Evolutionary conservation across 371 early-diverging fungal species (phyloP), one percentile per base, ranked within the genome.

Genomic region (Lichtheimia ramosa): DNA sequence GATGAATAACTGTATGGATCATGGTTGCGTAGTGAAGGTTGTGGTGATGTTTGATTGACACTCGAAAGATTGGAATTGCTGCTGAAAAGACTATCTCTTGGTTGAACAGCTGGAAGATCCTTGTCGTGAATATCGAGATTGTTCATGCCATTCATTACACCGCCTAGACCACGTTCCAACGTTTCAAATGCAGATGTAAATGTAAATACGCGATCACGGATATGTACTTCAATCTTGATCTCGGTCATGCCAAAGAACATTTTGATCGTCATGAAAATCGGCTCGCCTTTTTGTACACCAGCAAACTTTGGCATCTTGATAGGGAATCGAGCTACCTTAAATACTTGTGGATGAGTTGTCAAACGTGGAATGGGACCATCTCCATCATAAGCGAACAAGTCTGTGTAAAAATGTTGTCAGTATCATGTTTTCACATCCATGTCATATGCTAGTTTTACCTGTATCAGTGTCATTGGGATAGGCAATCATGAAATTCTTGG

Each of bases 401-500:
- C 79, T 78, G 57, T 42, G 34, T 24, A 54, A 41, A 50, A 40
- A 6, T 39, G 10, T 16, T 51, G 16, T 53, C 34, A 53, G 25
- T 12, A 53, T 39, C n/a, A 5, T 5, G 25, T 53, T 15, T 51
- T 23, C 21, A 25, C 10, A 87, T 79, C 15, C 0, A 24, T 50
- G 43, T 5, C 15, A 18, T 5, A 25, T 27, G 25, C 25, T 25
- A 25, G 3, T 25, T 5, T 59, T 68, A 78, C 78, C 79, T 58
- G 79, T 71, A 54, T 79, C 79, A 16, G 79, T 79, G 48, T 79
- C 79, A 39, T 79, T 79, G 14, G 79, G 79, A 65, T 79, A 79
- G 15, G 75, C 74, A 58, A 79, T 84, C 60, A 84, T 78, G 54
- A 82, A 84, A 66, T 84, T 84, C 69, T 82, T 84, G 64, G 82